A percentile compares a stretch with the other conserved stretches of the same genome.
phyloP scores from a whole-genome alignment of 495 filamentous ascomycete genomes.

The Lophiotrema nucula region DNA sequence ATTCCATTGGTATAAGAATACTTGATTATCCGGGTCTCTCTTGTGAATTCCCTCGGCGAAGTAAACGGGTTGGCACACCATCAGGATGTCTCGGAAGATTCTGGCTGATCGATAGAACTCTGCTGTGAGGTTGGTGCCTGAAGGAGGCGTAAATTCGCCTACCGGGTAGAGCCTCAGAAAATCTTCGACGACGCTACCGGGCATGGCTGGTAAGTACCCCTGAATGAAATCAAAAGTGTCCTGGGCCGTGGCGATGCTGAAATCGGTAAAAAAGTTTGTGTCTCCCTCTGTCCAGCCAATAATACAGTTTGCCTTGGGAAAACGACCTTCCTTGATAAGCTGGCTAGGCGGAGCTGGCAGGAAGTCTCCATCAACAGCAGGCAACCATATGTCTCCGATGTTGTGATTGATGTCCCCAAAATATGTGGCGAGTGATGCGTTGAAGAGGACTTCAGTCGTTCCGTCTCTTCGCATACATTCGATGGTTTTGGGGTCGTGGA shows the following conservation, averaged over 20 bases:
- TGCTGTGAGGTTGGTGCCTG: constrained; percentile 9
- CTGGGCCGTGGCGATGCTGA: constrained; percentile 7
- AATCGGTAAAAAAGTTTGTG: constrained; percentile 15
- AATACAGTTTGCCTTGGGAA: constrained; percentile 10
- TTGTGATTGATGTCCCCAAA: constrained; percentile 2
- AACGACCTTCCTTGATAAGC: constrained; percentile 10
- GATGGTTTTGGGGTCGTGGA: constrained; percentile 11
- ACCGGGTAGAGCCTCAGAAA: constrained; percentile 16
- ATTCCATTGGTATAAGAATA: constrained; percentile 20
- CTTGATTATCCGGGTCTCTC: not conserved
- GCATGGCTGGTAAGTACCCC: not conserved
- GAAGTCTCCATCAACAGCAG: constrained; percentile 21
- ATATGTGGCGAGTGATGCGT: constrained; percentile 5
- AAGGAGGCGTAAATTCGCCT: constrained; percentile 7
- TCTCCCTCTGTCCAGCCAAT: constrained; percentile 19
- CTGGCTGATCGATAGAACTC: constrained; percentile 19
- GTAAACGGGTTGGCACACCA: constrained; percentile 16
- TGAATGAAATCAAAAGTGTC: constrained; percentile 12
- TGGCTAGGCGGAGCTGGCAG: constrained; percentile 17
- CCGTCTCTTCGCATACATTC: constrained; percentile 1
- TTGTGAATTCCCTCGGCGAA: constrained; percentile 16
- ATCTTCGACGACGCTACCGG: not conserved
- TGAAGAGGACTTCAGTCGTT: constrained; percentile 10
- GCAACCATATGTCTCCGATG: constrained; percentile 22
- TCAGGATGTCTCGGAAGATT: constrained; percentile 14